These are phyloP conservation scores for Hermanozyma aechmeae DNA, from an alignment of 805 yeast species.

Conservation along the genomic window DNA sequence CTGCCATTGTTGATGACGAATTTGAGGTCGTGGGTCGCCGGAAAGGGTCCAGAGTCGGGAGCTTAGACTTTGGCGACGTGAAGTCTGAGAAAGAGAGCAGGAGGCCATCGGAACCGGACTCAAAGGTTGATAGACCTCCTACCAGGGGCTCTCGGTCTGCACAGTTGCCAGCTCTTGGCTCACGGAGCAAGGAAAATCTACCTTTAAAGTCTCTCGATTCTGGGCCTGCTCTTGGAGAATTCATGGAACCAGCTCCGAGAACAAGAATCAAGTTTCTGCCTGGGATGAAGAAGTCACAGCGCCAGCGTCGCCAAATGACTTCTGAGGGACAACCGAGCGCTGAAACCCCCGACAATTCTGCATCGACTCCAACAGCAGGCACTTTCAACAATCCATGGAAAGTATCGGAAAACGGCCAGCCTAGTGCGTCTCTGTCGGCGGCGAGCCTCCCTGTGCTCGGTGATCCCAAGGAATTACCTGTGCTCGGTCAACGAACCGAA, in stretches of 20 bases:
- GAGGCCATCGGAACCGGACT: too few species aligned
- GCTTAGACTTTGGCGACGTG: too few species aligned
- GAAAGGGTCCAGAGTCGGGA: too few species aligned
- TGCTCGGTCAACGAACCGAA: slow-evolving; percentile 10
- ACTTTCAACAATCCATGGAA: slow-evolving; percentile 5
- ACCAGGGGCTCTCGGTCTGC: too few species aligned
- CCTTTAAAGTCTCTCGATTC: too few species aligned
- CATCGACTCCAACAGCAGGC: background rate
- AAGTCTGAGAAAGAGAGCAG: too few species aligned
- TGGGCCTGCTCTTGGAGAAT: slow-evolving; percentile 6
- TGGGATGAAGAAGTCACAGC: slow-evolving; percentile 43
- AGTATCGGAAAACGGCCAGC: slow-evolving; percentile 1
- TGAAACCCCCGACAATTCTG: background rate
- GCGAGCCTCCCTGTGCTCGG: background rate
- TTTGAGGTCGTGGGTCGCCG: slow-evolving; percentile 20
- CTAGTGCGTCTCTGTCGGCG: background rate
- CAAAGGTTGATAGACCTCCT: too few species aligned
- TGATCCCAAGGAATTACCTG: slow-evolving; percentile 9
- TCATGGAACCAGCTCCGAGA: slow-evolving; percentile 4
- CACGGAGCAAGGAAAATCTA: too few species aligned
- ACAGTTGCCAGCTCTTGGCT: too few species aligned
- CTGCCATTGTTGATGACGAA: slow-evolving; percentile 14
- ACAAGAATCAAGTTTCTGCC: slow-evolving; percentile 26
- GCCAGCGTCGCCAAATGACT: too few species aligned
- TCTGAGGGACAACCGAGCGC: slow-evolving; percentile 37